Evolutionary conservation across 1,139 yeast genomes (phyloP), one percentile per base, ranked within the genome.

Genomic region (Magnusiomyces paraingens): DNA sequence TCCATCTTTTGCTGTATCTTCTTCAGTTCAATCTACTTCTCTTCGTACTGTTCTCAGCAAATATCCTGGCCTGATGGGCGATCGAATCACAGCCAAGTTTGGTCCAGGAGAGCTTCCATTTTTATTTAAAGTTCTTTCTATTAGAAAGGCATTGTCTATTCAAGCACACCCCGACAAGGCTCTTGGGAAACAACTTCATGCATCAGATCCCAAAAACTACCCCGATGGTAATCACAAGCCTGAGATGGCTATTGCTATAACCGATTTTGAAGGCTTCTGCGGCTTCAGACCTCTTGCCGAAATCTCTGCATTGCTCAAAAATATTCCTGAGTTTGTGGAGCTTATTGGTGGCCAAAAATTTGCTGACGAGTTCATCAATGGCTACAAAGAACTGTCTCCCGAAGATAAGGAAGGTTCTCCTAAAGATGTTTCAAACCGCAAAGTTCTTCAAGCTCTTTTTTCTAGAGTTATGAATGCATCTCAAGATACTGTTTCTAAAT

Each of bases 201-300:
- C 79, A 14, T 73, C 77, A 36, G 98, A 93, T 72, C 98, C 99
- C 54, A 83, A 83, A 64, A 87, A 93, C 73, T 93, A 94, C 70
- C 99, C 98, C 2, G 99, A 93, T 72, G 95, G 83, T 68, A 93
- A 93, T 75, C 99, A 93, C 73, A 93, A 93, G 76, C 99, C 99
- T 21, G 99, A 93, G 72, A 94, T 93, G 98, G 98, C 99, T 52
- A 83, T 93, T 68, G 99, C 99, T 11, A 83, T 93, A 53, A 91
- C 98, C 18, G 88, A 82, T 58, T 93, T 93, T 65, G 98, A 93
- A 74, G 99, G 97, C 0, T 91, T 93, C 74, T 93, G 99, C 71
- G 99, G 99, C 0, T 93, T 93, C 76, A 86, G 94, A 70, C 99
- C 99, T 12, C 79, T 91, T 64, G 79, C 77, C 48, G 85, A 90